A percentile compares a stretch with the other conserved stretches of the same genome.
phyloP scores from a whole-genome alignment of 257 asterid species.

The Paulownia fortunei region DNA sequence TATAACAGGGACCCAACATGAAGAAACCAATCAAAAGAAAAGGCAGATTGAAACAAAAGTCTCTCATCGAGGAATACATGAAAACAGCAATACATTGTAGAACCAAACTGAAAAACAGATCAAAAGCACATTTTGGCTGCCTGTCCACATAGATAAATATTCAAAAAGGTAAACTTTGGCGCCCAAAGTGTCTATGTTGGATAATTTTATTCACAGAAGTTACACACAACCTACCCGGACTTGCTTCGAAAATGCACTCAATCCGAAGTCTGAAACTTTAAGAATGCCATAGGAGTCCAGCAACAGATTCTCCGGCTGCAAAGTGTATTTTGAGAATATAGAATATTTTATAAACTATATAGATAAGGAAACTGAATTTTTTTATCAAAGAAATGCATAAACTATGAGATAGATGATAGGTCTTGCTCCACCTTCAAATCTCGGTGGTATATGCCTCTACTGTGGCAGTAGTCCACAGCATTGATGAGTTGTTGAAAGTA shows the following conservation, averaged over 20 bases:
- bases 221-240: constrained; percentile 57
- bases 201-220: constrained; percentile 19
- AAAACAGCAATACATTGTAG: not conserved
- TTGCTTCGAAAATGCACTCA: constrained; percentile 82
- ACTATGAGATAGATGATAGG: not conserved
- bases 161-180: not conserved
- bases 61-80: constrained; percentile 9
- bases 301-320: constrained; percentile 90
- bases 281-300: constrained; percentile 67
- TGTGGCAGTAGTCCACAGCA: constrained; percentile 93
- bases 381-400: constrained; percentile 14
- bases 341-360: constrained; percentile 7
- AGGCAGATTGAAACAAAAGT: not conserved
- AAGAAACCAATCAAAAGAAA: not conserved
- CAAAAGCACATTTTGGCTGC: not conserved
- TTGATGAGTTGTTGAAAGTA: constrained; percentile 85
- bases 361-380: not conserved
- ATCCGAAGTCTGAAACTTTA: constrained; percentile 84
- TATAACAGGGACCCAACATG: constrained; percentile 8
- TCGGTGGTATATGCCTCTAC: constrained; percentile 85
- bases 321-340: constrained; percentile 1
- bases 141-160: not conserved
- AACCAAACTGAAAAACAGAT: not conserved
- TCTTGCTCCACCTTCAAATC: constrained; percentile 66
- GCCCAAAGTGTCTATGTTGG: not conserved